Conservation (phyloP, 2,329 filamentous ascomycete species). For the Neonectria neomacrospora region DNA sequence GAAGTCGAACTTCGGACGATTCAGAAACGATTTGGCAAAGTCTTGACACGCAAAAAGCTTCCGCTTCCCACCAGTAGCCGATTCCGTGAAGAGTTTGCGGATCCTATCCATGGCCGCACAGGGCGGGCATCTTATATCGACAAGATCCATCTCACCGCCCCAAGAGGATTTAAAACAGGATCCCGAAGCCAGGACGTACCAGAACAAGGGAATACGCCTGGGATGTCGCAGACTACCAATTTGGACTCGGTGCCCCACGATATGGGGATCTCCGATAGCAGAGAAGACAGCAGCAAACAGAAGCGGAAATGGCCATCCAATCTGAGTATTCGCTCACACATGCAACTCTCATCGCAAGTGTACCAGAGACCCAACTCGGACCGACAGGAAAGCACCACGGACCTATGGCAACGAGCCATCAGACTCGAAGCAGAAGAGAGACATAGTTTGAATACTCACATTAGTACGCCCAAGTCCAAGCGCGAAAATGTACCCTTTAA, state of each 20-base stretch:
- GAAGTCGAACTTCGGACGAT: slow-evolving; percentile 54
- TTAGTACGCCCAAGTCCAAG: slow-evolving; percentile 13
- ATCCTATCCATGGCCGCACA: slow-evolving; percentile 14
- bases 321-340: slow-evolving; percentile 31
- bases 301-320: slow-evolving; percentile 33
- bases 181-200: slow-evolving; percentile 15
- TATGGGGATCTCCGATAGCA: background rate
- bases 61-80: slow-evolving; percentile 49
- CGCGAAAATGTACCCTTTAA: slow-evolving; percentile 5
- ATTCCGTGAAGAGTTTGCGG: slow-evolving; percentile 55
- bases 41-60: slow-evolving; percentile 45
- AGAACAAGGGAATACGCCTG: background rate
- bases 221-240: background rate
- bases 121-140: slow-evolving; percentile 48
- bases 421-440: slow-evolving; percentile 40
- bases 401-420: slow-evolving; percentile 45
- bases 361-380: slow-evolving; percentile 25
- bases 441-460: slow-evolving; percentile 22
- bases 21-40: slow-evolving; percentile 54
- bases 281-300: slow-evolving; percentile 21
- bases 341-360: slow-evolving; percentile 19
- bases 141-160: slow-evolving; percentile 50
- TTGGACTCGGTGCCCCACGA: background rate
- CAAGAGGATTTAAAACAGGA: slow-evolving; percentile 43
- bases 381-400: slow-evolving; percentile 39